These are phyloP conservation scores for Agrocybe pediades DNA, from an alignment of 768 basidiomycete species.

Conservation along the genomic window DNA sequence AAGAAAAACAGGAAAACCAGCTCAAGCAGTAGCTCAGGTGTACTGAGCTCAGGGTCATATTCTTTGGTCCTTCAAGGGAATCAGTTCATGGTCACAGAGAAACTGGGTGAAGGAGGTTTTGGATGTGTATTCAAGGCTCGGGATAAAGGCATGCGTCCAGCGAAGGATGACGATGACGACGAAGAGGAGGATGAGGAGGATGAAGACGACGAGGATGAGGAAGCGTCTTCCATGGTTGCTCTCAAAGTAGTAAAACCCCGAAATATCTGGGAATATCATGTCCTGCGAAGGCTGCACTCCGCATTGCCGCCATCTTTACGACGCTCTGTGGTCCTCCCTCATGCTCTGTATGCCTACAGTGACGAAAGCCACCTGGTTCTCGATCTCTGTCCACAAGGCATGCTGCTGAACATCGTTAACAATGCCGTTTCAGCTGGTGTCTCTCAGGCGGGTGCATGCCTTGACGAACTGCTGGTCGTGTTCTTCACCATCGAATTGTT, in stretches of 20 bases:
- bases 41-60: conserved; percentile 42
- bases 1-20: conserved; percentile 48
- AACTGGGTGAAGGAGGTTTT: conserved; percentile 96
- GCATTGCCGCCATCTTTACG: conserved; percentile 60
- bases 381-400: conserved; percentile 89
- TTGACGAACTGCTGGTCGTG: conserved; percentile 92
- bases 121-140: conserved; percentile 92
- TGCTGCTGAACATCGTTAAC: conserved; percentile 90
- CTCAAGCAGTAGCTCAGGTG: conserved; percentile 32
- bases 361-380: conserved; percentile 93
- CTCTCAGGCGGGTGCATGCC: conserved; percentile 74
- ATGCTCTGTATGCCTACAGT: conserved; percentile 77
- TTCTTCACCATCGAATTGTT: conserved; percentile 95
- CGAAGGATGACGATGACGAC: conserved; percentile 36
- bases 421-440: conserved; percentile 75
- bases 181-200: conserved; percentile 51
- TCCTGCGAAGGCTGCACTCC: conserved; percentile 76
- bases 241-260: conserved; percentile 90
- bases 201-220: conserved; percentile 56
- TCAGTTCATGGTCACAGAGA: conserved; percentile 73
- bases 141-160: conserved; percentile 44
- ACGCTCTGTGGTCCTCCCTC: conserved; percentile 73
- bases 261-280: conserved; percentile 91
- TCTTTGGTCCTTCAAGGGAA: conserved; percentile 63
- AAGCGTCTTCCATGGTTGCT: conserved; percentile 65